These are phyloP conservation scores for Castanospermum australe DNA, from an alignment of 306 rosid species.

Conservation along the genomic window DNA sequence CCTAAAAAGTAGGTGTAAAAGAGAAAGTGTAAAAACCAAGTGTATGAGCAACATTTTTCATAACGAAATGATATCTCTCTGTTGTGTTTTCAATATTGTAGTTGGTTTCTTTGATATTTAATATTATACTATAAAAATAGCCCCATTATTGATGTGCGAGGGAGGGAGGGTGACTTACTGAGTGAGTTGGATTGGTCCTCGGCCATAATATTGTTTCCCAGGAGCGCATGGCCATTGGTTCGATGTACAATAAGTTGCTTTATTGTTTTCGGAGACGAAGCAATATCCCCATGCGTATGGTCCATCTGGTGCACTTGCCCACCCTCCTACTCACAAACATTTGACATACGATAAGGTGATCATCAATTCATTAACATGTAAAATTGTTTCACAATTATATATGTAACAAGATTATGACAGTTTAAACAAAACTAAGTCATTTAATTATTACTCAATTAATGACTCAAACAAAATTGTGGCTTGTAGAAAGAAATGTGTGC, in stretches of 20 bases:
- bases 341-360: background rate
- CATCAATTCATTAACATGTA: background rate
- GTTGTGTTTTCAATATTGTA: no score
- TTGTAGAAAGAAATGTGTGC: no score
- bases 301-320: slow-evolving; percentile 67
- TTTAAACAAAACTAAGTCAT: no score
- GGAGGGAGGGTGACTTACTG: slow-evolving; percentile 28
- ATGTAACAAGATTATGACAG: background rate
- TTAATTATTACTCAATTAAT: no score
- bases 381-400: background rate
- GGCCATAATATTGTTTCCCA: slow-evolving; percentile 59
- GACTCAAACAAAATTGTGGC: no score
- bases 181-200: slow-evolving; percentile 73
- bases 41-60: no score
- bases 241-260: slow-evolving; percentile 29
- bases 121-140: no score
- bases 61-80: no score
- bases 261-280: slow-evolving; percentile 36
- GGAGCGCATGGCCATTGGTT: slow-evolving; percentile 49
- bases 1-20: no score
- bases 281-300: slow-evolving; percentile 73
- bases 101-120: no score
- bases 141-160: no score
- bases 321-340: slow-evolving; percentile 46
- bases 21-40: no score